phyloP scores from a whole-genome alignment of 495 filamentous ascomycete species.

The Neurospora cerealis region DNA sequence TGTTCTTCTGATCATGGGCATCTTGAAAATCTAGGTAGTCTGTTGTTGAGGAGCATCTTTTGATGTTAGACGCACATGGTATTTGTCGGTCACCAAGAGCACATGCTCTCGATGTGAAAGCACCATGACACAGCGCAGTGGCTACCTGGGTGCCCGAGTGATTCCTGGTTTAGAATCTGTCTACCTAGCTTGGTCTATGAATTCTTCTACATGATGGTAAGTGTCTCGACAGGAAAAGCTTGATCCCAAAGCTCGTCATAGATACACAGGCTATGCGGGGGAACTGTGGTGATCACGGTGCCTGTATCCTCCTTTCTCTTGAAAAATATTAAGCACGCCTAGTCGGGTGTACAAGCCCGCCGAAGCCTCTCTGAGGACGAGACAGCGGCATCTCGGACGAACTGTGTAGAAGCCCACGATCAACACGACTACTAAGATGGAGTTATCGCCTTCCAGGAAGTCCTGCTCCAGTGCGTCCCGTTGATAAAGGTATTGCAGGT shows the following conservation, averaged over 20 bases:
- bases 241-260: not conserved
- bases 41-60: not conserved
- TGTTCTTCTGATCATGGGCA: not conserved
- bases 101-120: not conserved
- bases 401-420: not conserved
- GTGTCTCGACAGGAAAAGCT: not conserved
- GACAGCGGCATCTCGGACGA: not conserved
- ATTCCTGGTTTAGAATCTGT: not conserved
- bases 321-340: no score
- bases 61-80: not conserved
- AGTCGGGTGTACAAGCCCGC: not conserved
- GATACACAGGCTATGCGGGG: not conserved
- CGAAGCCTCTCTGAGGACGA: not conserved
- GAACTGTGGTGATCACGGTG: no score
- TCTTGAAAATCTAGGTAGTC: not conserved
- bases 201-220: not conserved
- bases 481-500: rapidly evolving
- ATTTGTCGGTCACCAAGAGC: not conserved
- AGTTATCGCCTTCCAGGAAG: not conserved
- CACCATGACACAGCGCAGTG: not conserved
- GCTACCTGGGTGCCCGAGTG: not conserved
- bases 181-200: not conserved
- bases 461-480: not conserved
- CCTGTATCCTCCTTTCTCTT: no score
- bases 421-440: not conserved